These are phyloP conservation scores for Amaranthus hypochondriacus DNA, from an alignment of 148 eudicot species.

Conservation along the genomic window DNA sequence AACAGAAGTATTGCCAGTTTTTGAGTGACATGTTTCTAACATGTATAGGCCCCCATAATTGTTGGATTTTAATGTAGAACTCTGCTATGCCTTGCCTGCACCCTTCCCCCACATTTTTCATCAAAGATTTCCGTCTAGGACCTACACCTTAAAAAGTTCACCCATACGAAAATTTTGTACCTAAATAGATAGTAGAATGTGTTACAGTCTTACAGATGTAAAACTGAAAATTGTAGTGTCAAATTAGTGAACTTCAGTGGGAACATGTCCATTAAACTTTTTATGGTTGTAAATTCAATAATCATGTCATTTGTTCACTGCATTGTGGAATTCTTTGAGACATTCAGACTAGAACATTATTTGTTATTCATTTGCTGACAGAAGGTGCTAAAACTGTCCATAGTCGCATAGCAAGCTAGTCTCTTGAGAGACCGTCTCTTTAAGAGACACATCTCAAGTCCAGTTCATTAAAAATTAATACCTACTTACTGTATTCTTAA, in stretches of 20 bases:
- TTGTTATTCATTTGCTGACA: no score
- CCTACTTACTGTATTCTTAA: no score
- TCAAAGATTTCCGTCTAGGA: neutral
- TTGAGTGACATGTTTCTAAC: constrained; percentile 31
- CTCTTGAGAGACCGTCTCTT: no score
- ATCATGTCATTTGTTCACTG: neutral
- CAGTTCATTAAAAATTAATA: no score
- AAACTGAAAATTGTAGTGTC: constrained; percentile 10
- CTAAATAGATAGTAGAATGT: constrained; percentile 25
- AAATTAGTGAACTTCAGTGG: constrained; percentile 4
- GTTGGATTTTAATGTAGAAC: constrained; percentile 21
- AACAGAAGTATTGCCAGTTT: constrained; percentile 23
- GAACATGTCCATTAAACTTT: neutral
- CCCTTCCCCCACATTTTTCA: neutral
- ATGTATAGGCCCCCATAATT: constrained; percentile 37
- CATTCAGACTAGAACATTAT: no score
- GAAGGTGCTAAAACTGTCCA: no score
- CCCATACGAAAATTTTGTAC: constrained; percentile 34
- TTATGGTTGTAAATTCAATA: neutral
- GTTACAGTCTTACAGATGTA: constrained; percentile 23
- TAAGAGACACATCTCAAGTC: no score
- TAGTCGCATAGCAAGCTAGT: no score
- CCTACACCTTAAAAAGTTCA: constrained; percentile 10
- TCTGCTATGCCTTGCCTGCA: neutral
- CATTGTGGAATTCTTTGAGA: neutral